phyloP scores from a whole-genome alignment of 345 rosid species.

The Combretum micranthum region DNA sequence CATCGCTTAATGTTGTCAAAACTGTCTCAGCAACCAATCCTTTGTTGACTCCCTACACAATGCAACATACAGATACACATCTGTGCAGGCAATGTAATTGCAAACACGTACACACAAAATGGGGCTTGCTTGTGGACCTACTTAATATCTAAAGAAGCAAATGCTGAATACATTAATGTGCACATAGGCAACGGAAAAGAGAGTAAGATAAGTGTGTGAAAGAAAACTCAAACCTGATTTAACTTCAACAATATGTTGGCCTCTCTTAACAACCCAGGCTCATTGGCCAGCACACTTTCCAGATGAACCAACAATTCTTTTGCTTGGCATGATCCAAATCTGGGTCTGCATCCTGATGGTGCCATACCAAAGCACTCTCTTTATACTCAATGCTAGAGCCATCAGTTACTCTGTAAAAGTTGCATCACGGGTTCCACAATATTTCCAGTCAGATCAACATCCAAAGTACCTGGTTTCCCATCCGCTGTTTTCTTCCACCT shows the following conservation, averaged over 20 bases:
- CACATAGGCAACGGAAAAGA: not conserved
- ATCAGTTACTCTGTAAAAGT: conserved; percentile 64
- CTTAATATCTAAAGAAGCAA: too few species aligned
- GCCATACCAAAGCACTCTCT: conserved; percentile 90
- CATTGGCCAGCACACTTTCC: conserved; percentile 77
- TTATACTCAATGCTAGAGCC: conserved; percentile 75
- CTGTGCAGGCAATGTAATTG: not conserved
- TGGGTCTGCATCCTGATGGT: conserved; percentile 92
- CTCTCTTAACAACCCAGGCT: conserved; percentile 82
- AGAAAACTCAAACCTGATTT: conserved; percentile 47
- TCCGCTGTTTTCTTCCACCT: conserved; percentile 57
- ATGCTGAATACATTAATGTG: too few species aligned
- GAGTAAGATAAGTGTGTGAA: not conserved
- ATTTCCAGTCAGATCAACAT: conserved; percentile 72
- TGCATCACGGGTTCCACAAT: conserved; percentile 82
- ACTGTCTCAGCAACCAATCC: conserved; percentile 71
- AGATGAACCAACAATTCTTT: conserved; percentile 80
- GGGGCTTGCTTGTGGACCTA: not conserved
- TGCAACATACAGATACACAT: not conserved
- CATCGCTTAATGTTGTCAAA: conserved; percentile 39
- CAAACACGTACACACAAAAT: not conserved
- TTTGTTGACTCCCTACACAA: conserved; percentile 73
- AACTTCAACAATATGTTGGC: conserved; percentile 87
- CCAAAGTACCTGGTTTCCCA: conserved; percentile 50
- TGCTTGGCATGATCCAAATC: conserved; percentile 90